phyloP scores from a whole-genome alignment of 2,329 filamentous ascomycete species.

The Claviceps sp. region DNA sequence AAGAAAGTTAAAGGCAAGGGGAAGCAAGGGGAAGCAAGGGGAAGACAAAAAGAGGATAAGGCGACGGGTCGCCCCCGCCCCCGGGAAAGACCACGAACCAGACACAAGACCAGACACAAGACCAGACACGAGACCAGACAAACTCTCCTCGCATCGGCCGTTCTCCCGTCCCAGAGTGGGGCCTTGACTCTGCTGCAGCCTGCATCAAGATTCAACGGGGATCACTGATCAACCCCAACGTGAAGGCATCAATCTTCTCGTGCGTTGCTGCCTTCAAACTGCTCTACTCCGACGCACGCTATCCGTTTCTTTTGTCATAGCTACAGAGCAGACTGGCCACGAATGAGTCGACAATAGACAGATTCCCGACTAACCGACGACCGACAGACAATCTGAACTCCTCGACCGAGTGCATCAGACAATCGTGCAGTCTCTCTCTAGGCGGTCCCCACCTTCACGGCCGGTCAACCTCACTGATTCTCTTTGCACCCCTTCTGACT shows the following conservation, averaged over 20 bases:
- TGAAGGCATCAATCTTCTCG: constrained; percentile 1
- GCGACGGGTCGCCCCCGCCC: no score
- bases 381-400: neutral
- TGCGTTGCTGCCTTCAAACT: neutral
- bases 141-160: constrained; percentile 2
- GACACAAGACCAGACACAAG: no score
- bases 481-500: neutral
- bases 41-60: no score
- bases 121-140: no score
- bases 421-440: neutral
- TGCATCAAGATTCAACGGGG: neutral
- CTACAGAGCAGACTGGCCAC: neutral
- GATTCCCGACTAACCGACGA: neutral
- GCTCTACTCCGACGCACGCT: neutral
- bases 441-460: constrained; percentile 1
- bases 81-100: no score
- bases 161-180: constrained; percentile 10
- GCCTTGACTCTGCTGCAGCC: neutral
- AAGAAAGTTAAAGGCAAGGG: no score
- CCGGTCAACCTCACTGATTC: constrained; percentile 2
- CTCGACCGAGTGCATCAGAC: neutral
- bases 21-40: no score
- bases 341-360: neutral
- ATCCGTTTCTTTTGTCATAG: neutral
- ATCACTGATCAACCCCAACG: constrained; percentile 1